Conservation (phyloP, 2,329 filamentous ascomycete species). For the Cladosporium halotolerans region DNA sequence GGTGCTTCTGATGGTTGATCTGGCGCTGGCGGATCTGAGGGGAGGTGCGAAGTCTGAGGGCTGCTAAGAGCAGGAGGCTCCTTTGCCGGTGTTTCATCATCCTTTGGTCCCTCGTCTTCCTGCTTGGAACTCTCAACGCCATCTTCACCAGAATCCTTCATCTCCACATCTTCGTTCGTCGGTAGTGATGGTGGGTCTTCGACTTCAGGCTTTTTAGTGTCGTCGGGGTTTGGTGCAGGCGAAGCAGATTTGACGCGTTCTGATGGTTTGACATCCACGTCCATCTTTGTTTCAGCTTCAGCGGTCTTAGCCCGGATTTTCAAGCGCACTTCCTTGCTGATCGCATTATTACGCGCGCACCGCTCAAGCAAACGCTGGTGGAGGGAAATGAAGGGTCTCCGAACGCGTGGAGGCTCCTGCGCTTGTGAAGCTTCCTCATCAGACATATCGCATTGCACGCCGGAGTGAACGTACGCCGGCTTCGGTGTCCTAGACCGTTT, state of each 20-base stretch:
- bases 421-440: conserved; percentile 22
- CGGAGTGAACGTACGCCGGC: conserved; percentile 26
- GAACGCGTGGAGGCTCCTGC: conserved; percentile 15
- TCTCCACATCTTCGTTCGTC: conserved; percentile 5
- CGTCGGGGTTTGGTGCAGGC: not conserved
- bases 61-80: not conserved
- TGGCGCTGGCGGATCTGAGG: not conserved
- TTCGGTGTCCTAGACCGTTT: conserved; percentile 17
- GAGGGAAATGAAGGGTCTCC: conserved; percentile 24
- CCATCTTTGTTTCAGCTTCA: conserved; percentile 42
- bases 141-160: not conserved
- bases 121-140: not conserved
- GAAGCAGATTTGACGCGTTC: not conserved
- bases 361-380: conserved; percentile 28
- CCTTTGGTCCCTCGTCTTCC: not conserved
- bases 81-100: not conserved
- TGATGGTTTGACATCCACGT: conserved; percentile 23
- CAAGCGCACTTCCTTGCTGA: conserved; percentile 1
- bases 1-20: not conserved
- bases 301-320: conserved; percentile 12
- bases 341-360: conserved; percentile 28
- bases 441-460: conserved; percentile 31
- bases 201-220: not conserved
- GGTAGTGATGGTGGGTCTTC: not conserved
- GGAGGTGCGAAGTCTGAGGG: not conserved